A percentile compares a stretch with the other conserved stretches of the same genome.
phyloP scores from a whole-genome alignment of 2,329 filamentous ascomycete species.

The Eutypella sp. region DNA sequence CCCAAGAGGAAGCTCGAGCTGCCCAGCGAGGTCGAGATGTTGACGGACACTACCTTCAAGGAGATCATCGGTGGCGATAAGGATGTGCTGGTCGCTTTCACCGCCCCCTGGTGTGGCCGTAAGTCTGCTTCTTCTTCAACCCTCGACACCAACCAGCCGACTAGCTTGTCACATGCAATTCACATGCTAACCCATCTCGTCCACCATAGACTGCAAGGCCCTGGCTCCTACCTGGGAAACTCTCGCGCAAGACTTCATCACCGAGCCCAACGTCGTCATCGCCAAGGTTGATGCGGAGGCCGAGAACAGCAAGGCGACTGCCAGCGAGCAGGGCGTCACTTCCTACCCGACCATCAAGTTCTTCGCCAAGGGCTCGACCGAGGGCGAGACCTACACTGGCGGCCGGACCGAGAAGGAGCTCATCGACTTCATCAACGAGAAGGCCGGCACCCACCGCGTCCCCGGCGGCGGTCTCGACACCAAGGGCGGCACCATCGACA shows the following conservation, averaged over 20 bases:
- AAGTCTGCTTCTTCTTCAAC: slow-evolving; percentile 39
- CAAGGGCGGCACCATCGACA: slow-evolving; percentile 75
- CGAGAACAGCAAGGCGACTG: slow-evolving; percentile 72
- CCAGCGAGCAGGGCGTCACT: slow-evolving; percentile 69
- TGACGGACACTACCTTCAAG: slow-evolving; percentile 77
- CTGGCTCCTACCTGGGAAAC: slow-evolving; percentile 89
- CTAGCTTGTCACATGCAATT: slow-evolving; percentile 3
- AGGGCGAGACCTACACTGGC: slow-evolving; percentile 66
- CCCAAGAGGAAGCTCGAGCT: slow-evolving; percentile 69
- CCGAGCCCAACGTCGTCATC: slow-evolving; percentile 74
- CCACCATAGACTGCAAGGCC: slow-evolving; percentile 85
- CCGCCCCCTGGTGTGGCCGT: slow-evolving; percentile 98
- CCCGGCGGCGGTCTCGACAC: slow-evolving; percentile 75
- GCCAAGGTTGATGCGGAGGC: slow-evolving; percentile 95
- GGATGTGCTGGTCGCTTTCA: slow-evolving; percentile 92
- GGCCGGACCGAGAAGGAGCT: slow-evolving; percentile 74
- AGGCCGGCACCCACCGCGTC: slow-evolving; percentile 81
- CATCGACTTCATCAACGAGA: slow-evolving; percentile 77
- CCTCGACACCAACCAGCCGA: not conserved
- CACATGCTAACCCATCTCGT: slow-evolving; percentile 14
- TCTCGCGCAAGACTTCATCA: slow-evolving; percentile 73
- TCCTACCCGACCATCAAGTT: slow-evolving; percentile 98
- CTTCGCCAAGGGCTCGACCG: slow-evolving; percentile 80
- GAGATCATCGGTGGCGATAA: slow-evolving; percentile 76
- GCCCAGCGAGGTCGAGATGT: slow-evolving; percentile 70